Evolutionary conservation across 2,329 filamentous ascomycete species (phyloP).

Genomic region (Bretziella fagacearum): DNA sequence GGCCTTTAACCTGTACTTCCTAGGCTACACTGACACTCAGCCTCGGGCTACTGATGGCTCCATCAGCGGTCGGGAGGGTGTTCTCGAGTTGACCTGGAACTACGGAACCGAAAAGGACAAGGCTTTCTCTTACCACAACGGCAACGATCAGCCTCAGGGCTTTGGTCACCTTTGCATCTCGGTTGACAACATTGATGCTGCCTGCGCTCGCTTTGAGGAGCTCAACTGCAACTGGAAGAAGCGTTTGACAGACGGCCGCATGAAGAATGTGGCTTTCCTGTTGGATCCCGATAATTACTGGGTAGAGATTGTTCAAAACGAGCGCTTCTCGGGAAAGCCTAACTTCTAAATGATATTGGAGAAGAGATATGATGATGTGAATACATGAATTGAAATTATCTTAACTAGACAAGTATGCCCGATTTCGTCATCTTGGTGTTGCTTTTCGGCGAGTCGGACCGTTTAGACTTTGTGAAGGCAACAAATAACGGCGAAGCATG

Average conservation of each 20-base stretch:
- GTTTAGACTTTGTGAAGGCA: not conserved
- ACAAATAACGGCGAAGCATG: slow-evolving; percentile 5
- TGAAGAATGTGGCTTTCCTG: slow-evolving; percentile 89
- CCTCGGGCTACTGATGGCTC: slow-evolving; percentile 34
- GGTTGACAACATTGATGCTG: slow-evolving; percentile 77
- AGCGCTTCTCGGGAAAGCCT: slow-evolving; percentile 38
- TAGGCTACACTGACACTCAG: slow-evolving; percentile 54
- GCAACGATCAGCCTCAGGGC: slow-evolving; percentile 79
- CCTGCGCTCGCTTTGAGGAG: slow-evolving; percentile 72
- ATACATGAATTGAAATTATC: not conserved
- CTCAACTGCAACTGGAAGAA: slow-evolving; percentile 85
- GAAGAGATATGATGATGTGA: slow-evolving; percentile 9
- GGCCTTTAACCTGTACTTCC: slow-evolving; percentile 82
- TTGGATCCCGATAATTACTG: slow-evolving; percentile 79
- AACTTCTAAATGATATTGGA: slow-evolving; percentile 35
- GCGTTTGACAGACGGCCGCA: slow-evolving; percentile 73
- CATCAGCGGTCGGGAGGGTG: slow-evolving; percentile 55
- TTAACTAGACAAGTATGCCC: not conserved
- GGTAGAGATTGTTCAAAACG: slow-evolving; percentile 68
- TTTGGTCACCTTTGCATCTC: slow-evolving; percentile 88
- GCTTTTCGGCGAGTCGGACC: not conserved
- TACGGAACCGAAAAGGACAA: slow-evolving; percentile 73
- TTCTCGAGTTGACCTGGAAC: slow-evolving; percentile 82
- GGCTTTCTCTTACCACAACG: slow-evolving; percentile 74
- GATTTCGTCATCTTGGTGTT: not conserved